Evolutionary conservation across 2,329 filamentous ascomycete genomes (phyloP), one percentile per base, ranked within the genome.

Genomic region (Anthostomella pinea): DNA sequence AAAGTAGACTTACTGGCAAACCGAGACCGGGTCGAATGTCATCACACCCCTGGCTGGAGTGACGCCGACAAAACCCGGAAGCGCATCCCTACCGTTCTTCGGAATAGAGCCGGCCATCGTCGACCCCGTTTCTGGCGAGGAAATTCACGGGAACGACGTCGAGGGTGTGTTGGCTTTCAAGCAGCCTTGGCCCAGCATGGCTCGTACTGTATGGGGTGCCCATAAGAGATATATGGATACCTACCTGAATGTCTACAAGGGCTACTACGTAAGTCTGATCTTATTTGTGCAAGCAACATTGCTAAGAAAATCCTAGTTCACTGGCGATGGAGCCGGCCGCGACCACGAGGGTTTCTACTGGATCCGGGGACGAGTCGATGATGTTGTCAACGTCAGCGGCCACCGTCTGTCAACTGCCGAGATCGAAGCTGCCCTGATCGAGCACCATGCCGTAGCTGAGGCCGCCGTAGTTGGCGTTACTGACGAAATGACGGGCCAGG

Each of bases 341-440:
- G 93, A 98, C 63, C 86, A 95, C 67, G 93, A 98, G 57, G 93
- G 93, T 39, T 98, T 96, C 75, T 98, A 97, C 80, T 98, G 93
- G 93, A 98, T 98, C 63, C 87, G 93, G 46, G 93, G 93, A 49
- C 89, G 93, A 65, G 93, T 98, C 35, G 93, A 98, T 60, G 93
- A 98, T 57, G 93, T 98, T 27, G 91, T 98, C 64, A 98, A 98
- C 66, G 93, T 98, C 45, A 93, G 86, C 53, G 93, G 93, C 18
- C 93, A 98, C 67, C 85, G 93, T 63, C 76, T 98, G 46, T 97
- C 91, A 11, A 98, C 93, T 8, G 91, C 93, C 22, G 93, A 98
- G 67, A 98, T 98, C 49, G 93, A 98, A 69, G 93, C 93, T 18
- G 93, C 93, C 13, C 81, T 98, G 31, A 83, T 98, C 51, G 91